phyloP scores from a whole-genome alignment of 805 yeast genomes.

The Wickerhamomyces bisporus region DNA sequence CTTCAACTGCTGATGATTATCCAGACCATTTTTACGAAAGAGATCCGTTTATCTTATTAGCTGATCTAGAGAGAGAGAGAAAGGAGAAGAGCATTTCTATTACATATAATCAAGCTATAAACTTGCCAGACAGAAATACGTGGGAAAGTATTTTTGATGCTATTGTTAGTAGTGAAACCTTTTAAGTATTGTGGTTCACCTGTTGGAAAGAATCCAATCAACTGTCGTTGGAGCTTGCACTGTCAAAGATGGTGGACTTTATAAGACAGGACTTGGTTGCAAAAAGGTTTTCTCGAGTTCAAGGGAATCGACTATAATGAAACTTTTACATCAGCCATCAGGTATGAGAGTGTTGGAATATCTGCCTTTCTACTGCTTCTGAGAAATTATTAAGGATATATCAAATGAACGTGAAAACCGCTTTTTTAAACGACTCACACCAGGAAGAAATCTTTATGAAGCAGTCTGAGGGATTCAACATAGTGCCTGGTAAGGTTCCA shows the following conservation, averaged over 20 bases:
- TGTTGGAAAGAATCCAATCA: slow-evolving; percentile 1
- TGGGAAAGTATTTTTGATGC: slow-evolving; percentile 3
- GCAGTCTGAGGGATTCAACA: not conserved
- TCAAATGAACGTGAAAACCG: not conserved
- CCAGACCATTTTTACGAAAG: not conserved
- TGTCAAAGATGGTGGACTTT: not conserved
- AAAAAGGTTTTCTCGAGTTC: slow-evolving; percentile 20
- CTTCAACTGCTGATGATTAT: no score
- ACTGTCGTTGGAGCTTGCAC: slow-evolving; percentile 2
- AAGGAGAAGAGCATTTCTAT: not conserved
- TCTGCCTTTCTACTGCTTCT: slow-evolving; percentile 2
- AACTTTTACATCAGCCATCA: slow-evolving; percentile 25
- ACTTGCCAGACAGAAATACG: not conserved
- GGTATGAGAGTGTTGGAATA: slow-evolving; percentile 17
- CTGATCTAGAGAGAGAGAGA: not conserved
- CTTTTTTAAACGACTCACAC: not conserved
- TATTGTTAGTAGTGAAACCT: not conserved
- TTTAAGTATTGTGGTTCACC: slow-evolving; percentile 5
- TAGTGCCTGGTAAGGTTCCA: not conserved
- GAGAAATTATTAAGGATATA: not conserved
- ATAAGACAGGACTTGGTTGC: slow-evolving; percentile 24
- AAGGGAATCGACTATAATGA: slow-evolving; percentile 23
- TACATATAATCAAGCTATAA: not conserved
- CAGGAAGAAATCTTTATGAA: not conserved
- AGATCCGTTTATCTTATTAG: not conserved